Conservation (phyloP, 73 alveolate species). For the Tetrahymena malaccensis region DNA sequence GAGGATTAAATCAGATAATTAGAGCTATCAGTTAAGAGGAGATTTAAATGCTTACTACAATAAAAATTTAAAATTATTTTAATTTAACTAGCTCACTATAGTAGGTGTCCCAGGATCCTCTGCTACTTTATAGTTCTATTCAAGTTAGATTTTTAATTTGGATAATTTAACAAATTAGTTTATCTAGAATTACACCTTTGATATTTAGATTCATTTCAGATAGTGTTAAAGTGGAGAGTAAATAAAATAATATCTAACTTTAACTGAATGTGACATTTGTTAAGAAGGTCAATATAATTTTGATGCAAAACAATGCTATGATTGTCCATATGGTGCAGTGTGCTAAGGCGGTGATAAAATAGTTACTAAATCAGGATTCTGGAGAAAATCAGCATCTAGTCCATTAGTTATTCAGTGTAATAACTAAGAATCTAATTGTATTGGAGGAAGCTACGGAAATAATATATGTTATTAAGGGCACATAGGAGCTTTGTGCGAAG, state of each 20-base stretch:
- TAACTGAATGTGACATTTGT: conserved; percentile 7
- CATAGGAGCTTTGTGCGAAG: conserved; percentile 29
- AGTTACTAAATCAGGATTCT: conserved; percentile 33
- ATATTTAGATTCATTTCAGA: background rate
- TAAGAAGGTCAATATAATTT: conserved; percentile 1
- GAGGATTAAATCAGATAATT: background rate
- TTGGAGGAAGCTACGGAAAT: conserved; percentile 21
- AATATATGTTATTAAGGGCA: conserved; percentile 11
- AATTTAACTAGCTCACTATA: background rate
- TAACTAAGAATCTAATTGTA: background rate
- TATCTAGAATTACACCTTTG: background rate
- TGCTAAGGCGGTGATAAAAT: conserved; percentile 30
- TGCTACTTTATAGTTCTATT: background rate
- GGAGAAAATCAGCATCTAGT: conserved; percentile 36
- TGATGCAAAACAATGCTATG: background rate
- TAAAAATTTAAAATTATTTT: no score
- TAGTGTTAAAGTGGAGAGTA: background rate
- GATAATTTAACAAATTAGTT: background rate
- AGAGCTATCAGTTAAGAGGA: background rate
- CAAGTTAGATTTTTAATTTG: background rate
- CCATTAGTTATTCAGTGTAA: conserved; percentile 15
- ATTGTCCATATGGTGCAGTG: conserved; percentile 25
- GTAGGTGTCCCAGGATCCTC: background rate
- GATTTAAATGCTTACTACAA: background rate
- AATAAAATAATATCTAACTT: no score